A percentile compares a stretch with the other conserved stretches of the same genome.
phyloP scores from a whole-genome alignment of 352 stramenopile species.

The Phytophthora agathidicida region DNA sequence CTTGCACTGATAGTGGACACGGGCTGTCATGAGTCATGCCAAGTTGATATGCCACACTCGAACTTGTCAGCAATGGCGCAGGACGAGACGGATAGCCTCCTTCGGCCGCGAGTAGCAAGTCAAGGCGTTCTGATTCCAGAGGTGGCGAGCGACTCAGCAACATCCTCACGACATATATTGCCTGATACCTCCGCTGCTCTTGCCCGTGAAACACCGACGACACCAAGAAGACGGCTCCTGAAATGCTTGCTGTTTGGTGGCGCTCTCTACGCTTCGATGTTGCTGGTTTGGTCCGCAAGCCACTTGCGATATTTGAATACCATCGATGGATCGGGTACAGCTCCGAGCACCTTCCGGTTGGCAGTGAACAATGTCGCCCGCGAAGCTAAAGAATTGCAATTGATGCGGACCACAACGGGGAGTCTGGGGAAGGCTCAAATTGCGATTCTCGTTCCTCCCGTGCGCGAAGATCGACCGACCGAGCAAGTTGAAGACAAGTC shows the following conservation, averaged over 20 bases:
- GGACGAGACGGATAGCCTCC: constrained; percentile 8
- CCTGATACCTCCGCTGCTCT: not conserved
- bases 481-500: not conserved
- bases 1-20: constrained; percentile 16
- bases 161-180: constrained; percentile 3
- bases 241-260: constrained; percentile 12
- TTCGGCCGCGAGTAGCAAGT: constrained; percentile 4
- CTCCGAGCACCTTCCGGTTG: constrained; percentile 12
- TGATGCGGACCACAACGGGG: constrained; percentile 12
- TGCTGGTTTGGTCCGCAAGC: constrained; percentile 19
- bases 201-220: not conserved
- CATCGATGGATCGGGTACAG: not conserved
- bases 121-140: not conserved
- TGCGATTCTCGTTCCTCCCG: constrained; percentile 7
- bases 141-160: not conserved
- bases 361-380: constrained; percentile 2
- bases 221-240: constrained; percentile 5
- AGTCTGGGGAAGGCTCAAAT: not conserved
- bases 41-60: constrained; percentile 2
- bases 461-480: constrained; percentile 6
- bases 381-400: constrained; percentile 15
- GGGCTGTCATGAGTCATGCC: not conserved
- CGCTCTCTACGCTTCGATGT: constrained; percentile 15
- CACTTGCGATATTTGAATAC: constrained; percentile 7
- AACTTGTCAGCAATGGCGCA: constrained; percentile 23